Evolutionary conservation across 1,139 yeast species (phyloP).

Genomic region (Yamadazyma spencermartinsiae): DNA sequence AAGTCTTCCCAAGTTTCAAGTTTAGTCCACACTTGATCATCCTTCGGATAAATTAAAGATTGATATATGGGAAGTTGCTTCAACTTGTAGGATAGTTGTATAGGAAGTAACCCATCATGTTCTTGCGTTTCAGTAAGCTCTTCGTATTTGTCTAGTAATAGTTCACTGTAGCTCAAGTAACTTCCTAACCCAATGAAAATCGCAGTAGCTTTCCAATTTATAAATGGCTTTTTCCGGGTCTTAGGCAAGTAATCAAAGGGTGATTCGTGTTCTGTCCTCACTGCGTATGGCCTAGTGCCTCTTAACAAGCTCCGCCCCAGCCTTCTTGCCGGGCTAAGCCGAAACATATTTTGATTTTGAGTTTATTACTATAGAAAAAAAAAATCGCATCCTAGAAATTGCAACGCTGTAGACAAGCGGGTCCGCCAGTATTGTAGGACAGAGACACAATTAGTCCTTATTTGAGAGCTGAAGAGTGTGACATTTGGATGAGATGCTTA

Average conservation of each 20-base stretch:
- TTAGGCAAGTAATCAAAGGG: constrained; percentile 37
- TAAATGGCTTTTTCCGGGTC: constrained; percentile 23
- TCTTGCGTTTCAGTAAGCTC: constrained; percentile 29
- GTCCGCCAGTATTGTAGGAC: too few species aligned
- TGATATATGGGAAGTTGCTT: constrained; percentile 54
- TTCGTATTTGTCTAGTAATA: constrained; percentile 34
- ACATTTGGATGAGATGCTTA: too few species aligned
- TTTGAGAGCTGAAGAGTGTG: too few species aligned
- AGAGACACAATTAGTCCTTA: too few species aligned
- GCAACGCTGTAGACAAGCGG: too few species aligned
- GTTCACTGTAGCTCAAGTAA: constrained; percentile 35
- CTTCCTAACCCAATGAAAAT: constrained; percentile 31
- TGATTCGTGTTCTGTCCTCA: constrained; percentile 34
- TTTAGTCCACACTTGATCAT: constrained; percentile 40
- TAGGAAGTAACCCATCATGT: constrained; percentile 21
- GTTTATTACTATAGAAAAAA: not conserved
- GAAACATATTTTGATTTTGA: not conserved
- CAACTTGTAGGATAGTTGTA: constrained; percentile 47
- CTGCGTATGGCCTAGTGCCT: constrained; percentile 20
- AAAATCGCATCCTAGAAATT: not conserved
- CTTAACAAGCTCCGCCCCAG: not conserved
- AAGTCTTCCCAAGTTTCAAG: constrained; percentile 63
- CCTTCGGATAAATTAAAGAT: constrained; percentile 37
- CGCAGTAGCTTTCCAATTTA: constrained; percentile 34
- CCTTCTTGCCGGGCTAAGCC: not conserved